These are phyloP conservation scores for Blastocystis sp. DNA, from an alignment of 352 stramenopile species.

Conservation along the genomic window DNA sequence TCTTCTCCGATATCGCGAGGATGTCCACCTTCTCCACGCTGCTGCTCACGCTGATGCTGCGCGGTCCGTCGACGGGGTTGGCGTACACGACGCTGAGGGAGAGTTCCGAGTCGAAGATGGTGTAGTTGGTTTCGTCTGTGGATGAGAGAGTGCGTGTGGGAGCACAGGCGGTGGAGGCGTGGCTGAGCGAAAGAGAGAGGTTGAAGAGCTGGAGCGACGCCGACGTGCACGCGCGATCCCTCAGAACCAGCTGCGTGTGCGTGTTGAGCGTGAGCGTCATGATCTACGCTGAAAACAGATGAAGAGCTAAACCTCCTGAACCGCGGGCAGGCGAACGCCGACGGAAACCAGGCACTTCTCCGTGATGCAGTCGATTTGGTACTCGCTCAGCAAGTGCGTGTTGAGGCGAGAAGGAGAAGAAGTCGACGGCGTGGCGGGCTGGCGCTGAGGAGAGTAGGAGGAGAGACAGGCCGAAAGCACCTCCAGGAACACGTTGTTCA, in stretches of 20 bases:
- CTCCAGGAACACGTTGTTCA: background rate
- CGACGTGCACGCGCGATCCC: background rate
- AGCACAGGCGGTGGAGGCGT: background rate
- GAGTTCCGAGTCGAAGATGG: slow-evolving; percentile 7
- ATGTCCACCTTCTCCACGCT: background rate
- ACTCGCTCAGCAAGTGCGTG: background rate
- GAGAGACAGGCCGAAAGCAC: background rate
- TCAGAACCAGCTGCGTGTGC: background rate
- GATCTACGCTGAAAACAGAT: background rate
- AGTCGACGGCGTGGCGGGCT: too few relatives aligned
- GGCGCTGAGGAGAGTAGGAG: background rate
- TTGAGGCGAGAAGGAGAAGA: too few relatives aligned
- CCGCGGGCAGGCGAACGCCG: background rate
- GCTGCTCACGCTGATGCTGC: background rate
- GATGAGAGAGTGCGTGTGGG: background rate
- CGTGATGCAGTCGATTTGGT: background rate
- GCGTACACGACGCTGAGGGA: background rate
- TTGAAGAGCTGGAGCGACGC: background rate
- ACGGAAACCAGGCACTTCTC: background rate
- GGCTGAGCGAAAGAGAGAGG: background rate
- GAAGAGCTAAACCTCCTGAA: background rate
- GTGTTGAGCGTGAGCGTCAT: background rate
- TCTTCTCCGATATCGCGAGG: background rate
- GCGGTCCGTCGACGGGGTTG: background rate
- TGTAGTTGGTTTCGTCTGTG: background rate